Evolutionary conservation across 2,329 filamentous ascomycete genomes (phyloP).

Genomic region (Arthroderma uncinatum): DNA sequence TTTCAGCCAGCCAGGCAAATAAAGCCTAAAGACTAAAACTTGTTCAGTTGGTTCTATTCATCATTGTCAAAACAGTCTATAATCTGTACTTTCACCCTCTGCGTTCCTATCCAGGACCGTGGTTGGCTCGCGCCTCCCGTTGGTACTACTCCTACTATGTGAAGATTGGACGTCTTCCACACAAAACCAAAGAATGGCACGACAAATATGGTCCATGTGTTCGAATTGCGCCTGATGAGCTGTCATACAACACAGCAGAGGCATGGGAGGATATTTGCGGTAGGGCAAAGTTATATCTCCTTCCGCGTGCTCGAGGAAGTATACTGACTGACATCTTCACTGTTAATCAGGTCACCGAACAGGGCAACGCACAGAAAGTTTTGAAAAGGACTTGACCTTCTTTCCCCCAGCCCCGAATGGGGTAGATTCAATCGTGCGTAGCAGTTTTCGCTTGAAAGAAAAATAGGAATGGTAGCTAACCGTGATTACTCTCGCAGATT

Average conservation of each 20-base stretch:
- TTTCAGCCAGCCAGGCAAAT: not conserved
- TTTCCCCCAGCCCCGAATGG: not conserved
- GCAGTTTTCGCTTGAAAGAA: no score
- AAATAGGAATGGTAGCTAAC: no score
- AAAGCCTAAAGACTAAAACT: not conserved
- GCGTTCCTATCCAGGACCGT: slow-evolving; percentile 21
- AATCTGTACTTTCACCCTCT: slow-evolving; percentile 26
- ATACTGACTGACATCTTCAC: not conserved
- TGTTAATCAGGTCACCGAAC: not conserved
- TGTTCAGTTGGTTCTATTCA: not conserved
- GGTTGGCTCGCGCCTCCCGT: slow-evolving; percentile 17
- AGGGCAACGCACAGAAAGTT: not conserved
- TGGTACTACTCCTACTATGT: slow-evolving; percentile 15
- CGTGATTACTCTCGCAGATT: not conserved
- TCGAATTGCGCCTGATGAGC: slow-evolving; percentile 22
- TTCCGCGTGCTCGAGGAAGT: not conserved
- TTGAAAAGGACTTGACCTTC: not conserved
- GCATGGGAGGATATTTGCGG: not conserved
- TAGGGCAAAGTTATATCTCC: not conserved
- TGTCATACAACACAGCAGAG: not conserved
- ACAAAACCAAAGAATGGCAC: slow-evolving; percentile 16
- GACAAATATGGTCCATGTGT: slow-evolving; percentile 23
- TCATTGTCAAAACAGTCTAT: slow-evolving; percentile 12
- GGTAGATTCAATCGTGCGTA: not conserved
- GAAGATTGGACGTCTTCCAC: slow-evolving; percentile 13